phyloP scores from a whole-genome alignment of 1,139 yeast species.

The Meyerozyma elateridarum region DNA sequence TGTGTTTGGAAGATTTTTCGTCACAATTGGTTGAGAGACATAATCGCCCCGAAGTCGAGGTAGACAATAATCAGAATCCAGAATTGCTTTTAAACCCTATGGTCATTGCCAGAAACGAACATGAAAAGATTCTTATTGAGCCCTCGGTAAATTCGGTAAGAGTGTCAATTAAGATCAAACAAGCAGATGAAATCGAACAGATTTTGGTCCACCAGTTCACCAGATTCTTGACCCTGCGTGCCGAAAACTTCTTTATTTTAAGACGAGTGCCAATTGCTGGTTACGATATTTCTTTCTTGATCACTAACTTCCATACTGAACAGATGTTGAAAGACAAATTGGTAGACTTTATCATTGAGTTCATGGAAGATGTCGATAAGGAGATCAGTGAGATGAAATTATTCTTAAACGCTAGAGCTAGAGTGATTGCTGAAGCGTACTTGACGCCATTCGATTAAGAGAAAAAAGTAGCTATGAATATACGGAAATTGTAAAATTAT shows the following conservation, averaged over 20 bases:
- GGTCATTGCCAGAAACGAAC: slow-evolving; percentile 88
- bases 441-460: slow-evolving; percentile 63
- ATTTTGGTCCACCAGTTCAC: slow-evolving; percentile 92
- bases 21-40: slow-evolving; percentile 96
- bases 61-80: slow-evolving; percentile 54
- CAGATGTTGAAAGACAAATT: slow-evolving; percentile 92
- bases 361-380: slow-evolving; percentile 98
- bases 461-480: no score
- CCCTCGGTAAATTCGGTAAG: slow-evolving; percentile 90
- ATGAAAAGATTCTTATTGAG: slow-evolving; percentile 88
- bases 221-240: slow-evolving; percentile 88
- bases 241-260: slow-evolving; percentile 86
- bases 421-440: slow-evolving; percentile 96
- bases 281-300: slow-evolving; percentile 87
- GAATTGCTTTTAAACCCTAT: slow-evolving; percentile 87
- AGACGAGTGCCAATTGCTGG: slow-evolving; percentile 90
- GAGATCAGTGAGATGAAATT: slow-evolving; percentile 98
- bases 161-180: slow-evolving; percentile 87
- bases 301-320: slow-evolving; percentile 93
- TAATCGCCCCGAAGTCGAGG: slow-evolving; percentile 95
- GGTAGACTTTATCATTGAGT: slow-evolving; percentile 94
- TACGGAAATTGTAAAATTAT: no score
- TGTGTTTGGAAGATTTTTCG: slow-evolving; percentile 89
- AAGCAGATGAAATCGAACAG: slow-evolving; percentile 95
- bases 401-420: slow-evolving; percentile 93